Base-by-base conservation (phyloP, 345 rosid genomes). In the Eucalyptus microcorys region DNA sequence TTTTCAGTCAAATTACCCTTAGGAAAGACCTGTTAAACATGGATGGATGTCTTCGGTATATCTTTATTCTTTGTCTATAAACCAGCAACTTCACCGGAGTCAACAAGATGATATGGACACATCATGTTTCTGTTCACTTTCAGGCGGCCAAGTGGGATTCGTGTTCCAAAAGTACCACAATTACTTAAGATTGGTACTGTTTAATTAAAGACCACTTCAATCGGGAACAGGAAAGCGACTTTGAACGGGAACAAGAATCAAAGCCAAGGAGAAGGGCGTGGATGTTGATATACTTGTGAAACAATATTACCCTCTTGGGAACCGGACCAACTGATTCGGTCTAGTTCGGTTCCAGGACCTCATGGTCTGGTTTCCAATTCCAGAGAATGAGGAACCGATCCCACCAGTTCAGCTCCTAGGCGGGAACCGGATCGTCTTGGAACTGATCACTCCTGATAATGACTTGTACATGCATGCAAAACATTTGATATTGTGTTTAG, bases 351-450 rank as follows among this genome's bases (percentile, higher is more conserved):
- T 55, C 61, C 0, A 24, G 3, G 27, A 10, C 30, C 61, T 24
- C 61, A 55, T 24, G 61, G 27, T 55, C 30, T 13, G 6, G 0
- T 55, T 55, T 22, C 12, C 1, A 0, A 3, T 55, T 55, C 6
- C 0, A 55, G 0, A 55, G 12, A 55, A 24, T 24, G 27, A 55
- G 61, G 13, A 55, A 55, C 61, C 0, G 1, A 5, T 22, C 13
- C 3, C 24, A 19, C 1, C 57, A 7, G 10, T 52, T 52, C 0
- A 1, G 24, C 0, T 52, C 2, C 1, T 52, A 0, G 57, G 24
- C 1, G 2, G 10, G 57, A 52, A 52, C 0, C 0, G 9, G 8
- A 50, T 50, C 0, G 22, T 7, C 0, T 0, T 52, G 57, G 9
- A 52, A 19, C 0, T 19, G 1, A 52, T 7, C 57, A 19, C 57